A percentile compares a stretch with the other conserved stretches of the same genome.
These are phyloP conservation scores for Russula sp. DNA, from an alignment of 768 basidiomycete species.

Conservation along the genomic window DNA sequence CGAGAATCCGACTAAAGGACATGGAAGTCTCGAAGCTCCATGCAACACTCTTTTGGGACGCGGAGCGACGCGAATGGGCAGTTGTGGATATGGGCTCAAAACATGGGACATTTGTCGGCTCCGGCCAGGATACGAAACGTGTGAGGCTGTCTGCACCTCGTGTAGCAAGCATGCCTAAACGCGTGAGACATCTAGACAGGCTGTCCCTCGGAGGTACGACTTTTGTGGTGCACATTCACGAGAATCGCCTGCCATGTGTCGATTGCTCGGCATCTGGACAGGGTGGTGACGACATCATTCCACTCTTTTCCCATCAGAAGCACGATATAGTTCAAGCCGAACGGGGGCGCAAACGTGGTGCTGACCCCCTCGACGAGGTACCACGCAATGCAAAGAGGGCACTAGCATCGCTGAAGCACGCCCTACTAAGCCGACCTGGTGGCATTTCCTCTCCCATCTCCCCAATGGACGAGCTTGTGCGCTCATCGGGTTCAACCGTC, in stretches of 20 bases:
- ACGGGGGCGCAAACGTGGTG: slow-evolving; percentile 27
- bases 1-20: slow-evolving; percentile 72
- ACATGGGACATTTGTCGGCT: slow-evolving; percentile 67
- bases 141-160: slow-evolving; percentile 51
- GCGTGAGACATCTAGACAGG: slow-evolving; percentile 56
- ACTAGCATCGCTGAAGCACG: slow-evolving; percentile 58
- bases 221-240: slow-evolving; percentile 67
- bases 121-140: slow-evolving; percentile 22
- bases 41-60: slow-evolving; percentile 69
- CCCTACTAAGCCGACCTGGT: slow-evolving; percentile 51
- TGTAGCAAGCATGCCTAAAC: slow-evolving; percentile 61
- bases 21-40: slow-evolving; percentile 82
- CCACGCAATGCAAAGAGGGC: slow-evolving; percentile 55
- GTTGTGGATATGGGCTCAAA: slow-evolving; percentile 82
- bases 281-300: slow-evolving; percentile 45
- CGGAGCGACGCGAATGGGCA: slow-evolving; percentile 52
- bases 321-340: neutral
- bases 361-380: slow-evolving; percentile 17
- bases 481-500: slow-evolving; percentile 48
- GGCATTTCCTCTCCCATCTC: neutral
- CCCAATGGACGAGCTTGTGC: neutral
- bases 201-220: slow-evolving; percentile 66
- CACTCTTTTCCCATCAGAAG: slow-evolving; percentile 41
- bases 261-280: slow-evolving; percentile 47
- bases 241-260: slow-evolving; percentile 51